These are phyloP conservation scores for Sanghuangporus weigelae DNA, from an alignment of 1,284 basidiomycete genomes.

Conservation along the genomic window DNA sequence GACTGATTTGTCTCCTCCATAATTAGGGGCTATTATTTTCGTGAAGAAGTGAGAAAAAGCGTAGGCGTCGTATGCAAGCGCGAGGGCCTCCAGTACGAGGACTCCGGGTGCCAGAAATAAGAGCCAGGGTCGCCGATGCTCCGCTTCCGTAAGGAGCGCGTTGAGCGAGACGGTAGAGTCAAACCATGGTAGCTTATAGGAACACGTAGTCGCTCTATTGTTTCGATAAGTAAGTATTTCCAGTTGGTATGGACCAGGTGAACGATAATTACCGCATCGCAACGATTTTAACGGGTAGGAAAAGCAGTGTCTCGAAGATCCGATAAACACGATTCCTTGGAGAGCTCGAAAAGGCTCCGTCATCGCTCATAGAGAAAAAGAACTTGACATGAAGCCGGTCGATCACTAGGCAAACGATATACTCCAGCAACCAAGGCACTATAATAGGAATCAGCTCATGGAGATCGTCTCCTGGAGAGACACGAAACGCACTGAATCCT, in stretches of 20 bases:
- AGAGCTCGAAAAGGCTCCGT: no score
- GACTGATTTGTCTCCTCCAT: no score
- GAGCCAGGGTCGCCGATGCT: not conserved
- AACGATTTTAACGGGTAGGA: not conserved
- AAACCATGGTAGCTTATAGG: not conserved
- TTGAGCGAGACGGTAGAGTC: not conserved
- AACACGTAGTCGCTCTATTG: not conserved
- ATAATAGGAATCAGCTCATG: no score
- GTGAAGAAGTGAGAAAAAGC: not conserved
- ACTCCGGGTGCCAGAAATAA: not conserved
- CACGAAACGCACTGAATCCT: no score
- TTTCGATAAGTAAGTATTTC: not conserved
- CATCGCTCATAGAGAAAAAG: no score
- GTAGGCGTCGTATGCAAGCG: not conserved
- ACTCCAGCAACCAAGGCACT: no score
- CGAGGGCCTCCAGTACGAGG: not conserved
- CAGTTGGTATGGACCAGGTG: not conserved
- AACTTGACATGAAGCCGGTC: no score
- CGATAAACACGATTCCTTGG: constrained; percentile 21
- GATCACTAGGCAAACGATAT: no score
- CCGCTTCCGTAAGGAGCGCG: not conserved
- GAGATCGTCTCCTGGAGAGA: no score
- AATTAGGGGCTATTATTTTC: not conserved
- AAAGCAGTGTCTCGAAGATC: constrained; percentile 19
- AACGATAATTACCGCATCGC: not conserved